A percentile compares a stretch with the other conserved stretches of the same genome.
These are phyloP conservation scores for Diaporthe amygdali DNA, from an alignment of 2,329 filamentous ascomycete species.

Conservation along the genomic window DNA sequence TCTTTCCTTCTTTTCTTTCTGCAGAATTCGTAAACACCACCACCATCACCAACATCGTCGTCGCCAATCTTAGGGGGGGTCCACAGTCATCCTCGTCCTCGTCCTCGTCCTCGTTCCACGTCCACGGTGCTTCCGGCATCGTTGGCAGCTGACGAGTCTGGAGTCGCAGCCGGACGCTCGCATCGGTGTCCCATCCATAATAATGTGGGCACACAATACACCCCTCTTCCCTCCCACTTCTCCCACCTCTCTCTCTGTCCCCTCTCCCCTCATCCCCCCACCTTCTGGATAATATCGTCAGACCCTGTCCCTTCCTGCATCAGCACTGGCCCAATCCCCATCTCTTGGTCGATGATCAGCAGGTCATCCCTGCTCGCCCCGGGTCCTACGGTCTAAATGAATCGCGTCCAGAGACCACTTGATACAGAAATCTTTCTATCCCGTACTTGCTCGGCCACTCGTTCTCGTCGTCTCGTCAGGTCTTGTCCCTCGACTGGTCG, in stretches of 20 bases:
- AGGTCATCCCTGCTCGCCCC: not conserved
- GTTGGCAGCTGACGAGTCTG: slow-evolving; percentile 7
- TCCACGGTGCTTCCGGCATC: not conserved
- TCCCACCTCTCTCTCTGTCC: not conserved
- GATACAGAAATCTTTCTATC: slow-evolving; percentile 2
- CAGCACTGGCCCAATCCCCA: slow-evolving; percentile 8
- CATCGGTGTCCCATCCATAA: not conserved
- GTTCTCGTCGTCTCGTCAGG: not conserved
- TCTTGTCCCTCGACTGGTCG: not conserved
- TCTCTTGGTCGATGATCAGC: slow-evolving; percentile 8
- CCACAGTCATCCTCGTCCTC: not conserved
- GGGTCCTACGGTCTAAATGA: slow-evolving; percentile 14
- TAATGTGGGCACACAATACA: not conserved
- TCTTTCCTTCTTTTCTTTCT: not conserved
- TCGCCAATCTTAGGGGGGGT: not conserved
- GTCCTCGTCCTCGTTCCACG: not conserved
- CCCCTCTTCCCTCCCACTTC: not conserved
- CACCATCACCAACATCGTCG: slow-evolving; percentile 9
- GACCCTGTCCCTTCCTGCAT: slow-evolving; percentile 23
- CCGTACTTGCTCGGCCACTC: not conserved
- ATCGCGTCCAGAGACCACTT: not conserved
- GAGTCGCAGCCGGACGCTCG: slow-evolving; percentile 1
- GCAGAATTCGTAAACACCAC: not conserved
- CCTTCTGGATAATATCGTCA: slow-evolving; percentile 9
- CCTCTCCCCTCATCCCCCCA: not conserved